These are phyloP conservation scores for Cyberlindnera xylosilytica DNA, from an alignment of 805 yeast genomes.

Conservation along the genomic window DNA sequence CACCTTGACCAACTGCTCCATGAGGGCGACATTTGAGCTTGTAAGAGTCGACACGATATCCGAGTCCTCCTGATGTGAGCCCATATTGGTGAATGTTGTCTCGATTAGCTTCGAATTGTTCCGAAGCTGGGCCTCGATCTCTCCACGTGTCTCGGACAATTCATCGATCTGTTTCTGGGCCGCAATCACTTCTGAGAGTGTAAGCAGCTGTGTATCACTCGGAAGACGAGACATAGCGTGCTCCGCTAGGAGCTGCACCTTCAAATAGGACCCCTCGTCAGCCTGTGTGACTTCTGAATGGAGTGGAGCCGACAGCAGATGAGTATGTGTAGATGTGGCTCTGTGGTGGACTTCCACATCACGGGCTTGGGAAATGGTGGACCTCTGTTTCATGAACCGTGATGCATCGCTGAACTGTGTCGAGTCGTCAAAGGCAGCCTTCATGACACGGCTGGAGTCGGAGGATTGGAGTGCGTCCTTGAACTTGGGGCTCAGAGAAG, in stretches of 20 bases:
- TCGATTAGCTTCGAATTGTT: conserved; percentile 13
- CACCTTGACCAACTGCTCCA: conserved; percentile 10
- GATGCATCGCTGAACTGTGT: conserved; percentile 16
- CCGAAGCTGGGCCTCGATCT: conserved; percentile 17
- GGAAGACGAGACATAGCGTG: conserved; percentile 18
- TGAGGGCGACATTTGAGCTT: conserved; percentile 14
- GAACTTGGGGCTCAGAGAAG: conserved; percentile 14
- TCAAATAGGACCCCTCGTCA: conserved; percentile 13
- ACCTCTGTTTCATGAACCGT: conserved; percentile 8
- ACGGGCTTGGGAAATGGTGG: conserved; percentile 3
- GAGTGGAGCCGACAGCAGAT: conserved; percentile 11
- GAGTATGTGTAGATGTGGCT: conserved; percentile 4
- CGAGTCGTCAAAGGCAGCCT: conserved; percentile 2
- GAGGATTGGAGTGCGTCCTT: conserved; percentile 1
- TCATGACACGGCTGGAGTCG: conserved; percentile 9
- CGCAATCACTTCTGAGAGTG: conserved; percentile 13
- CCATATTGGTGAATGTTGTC: not conserved
- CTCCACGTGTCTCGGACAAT: conserved; percentile 13
- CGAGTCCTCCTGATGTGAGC: not conserved
- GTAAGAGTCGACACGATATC: conserved; percentile 9
- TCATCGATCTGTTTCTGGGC: conserved; percentile 9
- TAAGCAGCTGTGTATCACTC: conserved; percentile 10
- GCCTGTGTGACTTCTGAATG: conserved; percentile 17
- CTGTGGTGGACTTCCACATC: conserved; percentile 7
- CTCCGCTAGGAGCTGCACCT: conserved; percentile 22